Base-by-base conservation (phyloP, 495 filamentous ascomycete genomes). In the Aspergillus nanangensis region DNA sequence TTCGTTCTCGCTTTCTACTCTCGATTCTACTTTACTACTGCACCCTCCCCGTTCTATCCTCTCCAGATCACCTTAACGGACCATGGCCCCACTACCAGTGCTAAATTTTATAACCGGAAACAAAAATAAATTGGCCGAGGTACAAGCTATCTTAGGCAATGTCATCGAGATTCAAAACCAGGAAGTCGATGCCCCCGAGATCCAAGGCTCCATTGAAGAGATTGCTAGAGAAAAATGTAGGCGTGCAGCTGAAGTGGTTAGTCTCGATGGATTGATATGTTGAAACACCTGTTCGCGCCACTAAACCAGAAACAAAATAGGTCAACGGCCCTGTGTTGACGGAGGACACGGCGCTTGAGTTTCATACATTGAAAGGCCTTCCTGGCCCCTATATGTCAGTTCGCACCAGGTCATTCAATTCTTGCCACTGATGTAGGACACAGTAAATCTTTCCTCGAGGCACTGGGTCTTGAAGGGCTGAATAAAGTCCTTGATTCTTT, bases 41-140 rank as follows among this genome's bases (percentile, higher is more conserved):
- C n/a, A n/a, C n/a, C n/a, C n/a, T n/a, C n/a, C n/a, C n/a, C n/a
- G n/a, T n/a, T n/a, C n/a, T n/a, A n/a, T n/a, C n/a, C n/a, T n/a
- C n/a, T n/a, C n/a, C n/a, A n/a, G n/a, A n/a, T n/a, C n/a, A n/a
- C n/a, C n/a, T n/a, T n/a, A n/a, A n/a, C n/a, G 13, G 24, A 31
- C 31, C 55, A 63, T 55, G 55, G 55, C 59, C 40, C 37, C 52
- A 25, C 41, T 66, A 21, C 61, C 62, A 32, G 65, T 71, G 22
- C 66, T 98, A 27, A 88, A 95, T 72, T 98, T 98, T 74, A 95
- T 98, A 56, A 98, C 94, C 2, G 86, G 92, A 53, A 98, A 98
- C 71, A 76, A 79, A 53, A 94, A 95, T 71, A 98, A 98, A 70
- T 79, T 98, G 39, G 61, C 63, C 46, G 93, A 98, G 68, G 88